Base-by-base conservation (phyloP, 2,329 filamentous ascomycete genomes). In the Botrytis fabae region DNA sequence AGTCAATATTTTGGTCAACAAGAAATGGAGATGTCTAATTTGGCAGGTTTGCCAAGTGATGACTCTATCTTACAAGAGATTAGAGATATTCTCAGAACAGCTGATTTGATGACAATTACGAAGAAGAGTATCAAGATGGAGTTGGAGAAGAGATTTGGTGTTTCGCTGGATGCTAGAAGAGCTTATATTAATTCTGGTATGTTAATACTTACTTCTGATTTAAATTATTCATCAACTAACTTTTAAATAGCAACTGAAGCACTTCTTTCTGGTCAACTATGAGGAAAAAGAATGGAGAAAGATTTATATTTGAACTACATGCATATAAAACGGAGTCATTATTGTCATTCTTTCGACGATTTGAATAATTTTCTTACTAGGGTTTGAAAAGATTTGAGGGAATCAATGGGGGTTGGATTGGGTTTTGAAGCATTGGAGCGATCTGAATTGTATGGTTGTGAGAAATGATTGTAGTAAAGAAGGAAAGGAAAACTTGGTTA, bases 81-180 rank as follows among this genome's bases (percentile, higher is more conserved):
- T 78, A 89, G 96, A 69, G 94, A 98, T 80, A 97, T 99, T 76
- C 85, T 99, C 75, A 89, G 91, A 78, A 97, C 92, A 20, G 95
- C 94, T 2, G 96, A 99, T 83, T 85, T 99, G 80, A 99, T 99
- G 96, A 95, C 90, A 7, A 93, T 99, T 61, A 99, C 96, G 77
- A 99, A 99, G 90, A 99, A 99, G 89, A 94, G 93, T 79, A 93
- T 99, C 83, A 98, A 98, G 87, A 84, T 89, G 78, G 96, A 99
- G 85, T 85, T 99, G 73, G 96, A 99, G 86, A 90, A 90, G 80
- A 89, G 95, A 75, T 99, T 99, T 80, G 93, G 93, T 75, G 91
- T 97, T 75, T 89, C 91, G 74, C 87, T 99, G 74, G 95, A 98
- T 81, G 86, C 90, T 71, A 97, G 93, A 87, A 92, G 95, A 83